Evolutionary conservation across 2,329 filamentous ascomycete species (phyloP).

Genomic region (Colletotrichum spaethianum): DNA sequence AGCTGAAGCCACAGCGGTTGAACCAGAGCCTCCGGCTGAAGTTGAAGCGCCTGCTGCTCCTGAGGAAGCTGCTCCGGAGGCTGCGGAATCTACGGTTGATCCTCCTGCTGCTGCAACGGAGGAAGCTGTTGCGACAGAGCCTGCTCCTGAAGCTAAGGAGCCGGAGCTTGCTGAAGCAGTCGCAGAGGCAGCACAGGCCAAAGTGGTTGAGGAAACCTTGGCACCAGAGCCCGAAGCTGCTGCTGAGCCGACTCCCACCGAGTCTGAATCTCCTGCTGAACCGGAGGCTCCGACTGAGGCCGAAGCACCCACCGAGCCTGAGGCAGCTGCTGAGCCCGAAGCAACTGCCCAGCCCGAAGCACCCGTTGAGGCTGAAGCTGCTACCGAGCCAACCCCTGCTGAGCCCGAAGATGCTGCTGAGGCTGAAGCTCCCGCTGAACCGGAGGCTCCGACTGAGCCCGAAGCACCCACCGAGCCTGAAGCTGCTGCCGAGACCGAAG

Average conservation of each 20-base stretch:
- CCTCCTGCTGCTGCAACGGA: slow-evolving; percentile 7
- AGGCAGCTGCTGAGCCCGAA: background rate
- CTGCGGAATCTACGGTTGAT: background rate
- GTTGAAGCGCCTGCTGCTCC: background rate
- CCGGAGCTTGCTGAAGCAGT: slow-evolving; percentile 17
- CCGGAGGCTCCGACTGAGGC: background rate
- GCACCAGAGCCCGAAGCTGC: background rate
- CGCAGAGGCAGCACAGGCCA: slow-evolving; percentile 18
- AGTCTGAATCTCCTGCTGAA: background rate
- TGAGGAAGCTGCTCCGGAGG: background rate
- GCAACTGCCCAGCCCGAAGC: background rate
- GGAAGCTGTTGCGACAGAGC: background rate
- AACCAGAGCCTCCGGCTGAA: background rate
- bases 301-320: background rate
- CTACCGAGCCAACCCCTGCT: background rate
- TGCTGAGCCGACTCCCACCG: too few relatives aligned
- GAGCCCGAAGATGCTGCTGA: background rate
- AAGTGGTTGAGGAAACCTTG: slow-evolving; percentile 16
- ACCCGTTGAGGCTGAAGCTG: background rate
- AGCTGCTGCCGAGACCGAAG: too few relatives aligned
- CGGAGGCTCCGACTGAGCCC: background rate
- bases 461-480: slow-evolving; percentile 3
- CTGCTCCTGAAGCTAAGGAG: slow-evolving; percentile 18
- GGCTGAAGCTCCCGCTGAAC: slow-evolving; percentile 1
- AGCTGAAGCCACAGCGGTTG: slow-evolving; percentile 2